Conservation (phyloP, 257 asterid species). For the Verbena officinalis region DNA sequence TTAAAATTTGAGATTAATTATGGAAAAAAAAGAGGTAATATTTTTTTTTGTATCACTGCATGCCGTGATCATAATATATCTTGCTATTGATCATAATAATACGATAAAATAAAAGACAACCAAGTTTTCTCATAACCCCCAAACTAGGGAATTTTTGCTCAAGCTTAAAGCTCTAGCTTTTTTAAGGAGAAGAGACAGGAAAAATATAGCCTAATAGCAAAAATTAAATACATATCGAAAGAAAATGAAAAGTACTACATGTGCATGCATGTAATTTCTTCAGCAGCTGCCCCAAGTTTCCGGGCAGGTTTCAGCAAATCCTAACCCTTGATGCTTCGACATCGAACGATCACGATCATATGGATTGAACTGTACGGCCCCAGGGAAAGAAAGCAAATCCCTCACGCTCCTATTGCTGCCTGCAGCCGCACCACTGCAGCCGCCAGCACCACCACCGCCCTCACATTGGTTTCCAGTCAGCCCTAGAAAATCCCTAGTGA, state of each 20-base stretch:
- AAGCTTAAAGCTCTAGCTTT: not conserved
- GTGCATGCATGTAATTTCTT: not conserved
- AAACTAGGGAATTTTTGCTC: not conserved
- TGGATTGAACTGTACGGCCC: slow-evolving; percentile 37
- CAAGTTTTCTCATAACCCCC: not conserved
- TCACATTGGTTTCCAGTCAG: slow-evolving; percentile 47
- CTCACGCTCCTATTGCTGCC: slow-evolving; percentile 20
- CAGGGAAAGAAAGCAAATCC: slow-evolving; percentile 39
- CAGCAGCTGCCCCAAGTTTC: slow-evolving; percentile 54
- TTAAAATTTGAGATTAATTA: no score
- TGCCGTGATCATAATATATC: no score
- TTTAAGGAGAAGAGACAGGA: not conserved
- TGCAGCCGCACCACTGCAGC: slow-evolving; percentile 21
- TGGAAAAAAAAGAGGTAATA: no score
- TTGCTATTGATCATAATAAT: no score
- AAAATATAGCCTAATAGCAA: no score
- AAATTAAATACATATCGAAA: no score
- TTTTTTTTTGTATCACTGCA: no score
- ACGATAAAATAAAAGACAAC: no score
- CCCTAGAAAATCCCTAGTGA: slow-evolving; percentile 71
- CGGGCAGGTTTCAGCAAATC: slow-evolving; percentile 41
- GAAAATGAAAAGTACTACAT: no score
- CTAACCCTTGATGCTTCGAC: slow-evolving; percentile 46
- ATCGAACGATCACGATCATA: slow-evolving; percentile 43
- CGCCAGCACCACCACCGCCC: slow-evolving; percentile 21